Evolutionary conservation across 345 rosid genomes (phyloP), one percentile per base, ranked within the genome.

Genomic region (Gossypium ekmanianum): DNA sequence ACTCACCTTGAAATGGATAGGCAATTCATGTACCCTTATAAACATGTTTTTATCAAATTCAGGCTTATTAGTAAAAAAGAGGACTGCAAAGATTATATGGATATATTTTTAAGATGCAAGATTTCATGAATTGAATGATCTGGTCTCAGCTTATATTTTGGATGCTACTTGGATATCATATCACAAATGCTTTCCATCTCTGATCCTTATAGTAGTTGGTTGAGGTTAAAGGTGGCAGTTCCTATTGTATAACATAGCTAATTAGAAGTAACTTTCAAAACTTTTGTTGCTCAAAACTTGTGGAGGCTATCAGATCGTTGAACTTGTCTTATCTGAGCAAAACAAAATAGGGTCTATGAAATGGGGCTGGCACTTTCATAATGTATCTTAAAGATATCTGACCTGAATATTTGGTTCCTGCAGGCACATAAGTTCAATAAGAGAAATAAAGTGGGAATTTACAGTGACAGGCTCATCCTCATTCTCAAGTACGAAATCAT

Each of bases 401-500:
- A 61, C 64, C 41, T 7, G 44, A 62, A 62, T 62, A 62, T 62
- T 62, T 62, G 67, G 67, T 92, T 92, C 91, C 87, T 94, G 97
- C 97, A 94, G 97, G 97, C 95, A 94, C 97, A 92, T 94, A 90
- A 89, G 81, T 83, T 83, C 84, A 68, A 81, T 81, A 75, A 82
- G 84, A 84, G 82, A 86, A 79, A 79, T 81, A 82, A 81, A 81
- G 78, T 77, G 83, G 83, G 79, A 79, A 58, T 74, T 76, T 83
- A 75, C 83, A 68, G 82, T 88, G 88, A 82, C 82, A 82, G 86
- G 81, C 79, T 79, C 81, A 87, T 85, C 93, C 78, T 82, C 89
- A 77, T 83, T 87, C 83, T 80, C 91, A 88, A 85, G 94, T 89
- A 88, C 55, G 92, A 79, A 84, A 81, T 77, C 64, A 71, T 67